Evolutionary conservation across 306 rosid genomes (phyloP), one percentile per base, ranked within the genome.

Genomic region (Cicer pinnatifidum): DNA sequence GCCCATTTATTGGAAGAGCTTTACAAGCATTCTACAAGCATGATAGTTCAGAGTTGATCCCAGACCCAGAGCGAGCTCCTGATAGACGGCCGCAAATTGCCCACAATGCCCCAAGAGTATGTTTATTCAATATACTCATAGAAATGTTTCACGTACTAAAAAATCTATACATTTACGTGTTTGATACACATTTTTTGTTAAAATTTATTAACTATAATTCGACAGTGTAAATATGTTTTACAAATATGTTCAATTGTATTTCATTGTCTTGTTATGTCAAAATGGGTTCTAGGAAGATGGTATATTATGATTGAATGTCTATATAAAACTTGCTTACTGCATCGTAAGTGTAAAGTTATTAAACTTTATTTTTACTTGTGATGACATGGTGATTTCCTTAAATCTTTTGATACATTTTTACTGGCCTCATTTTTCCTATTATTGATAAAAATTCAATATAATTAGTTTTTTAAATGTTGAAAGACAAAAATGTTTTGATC

Each of bases 1-100:
- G 97, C 15, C 99, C 99, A 52, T 94, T 94, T 75, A 88, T 94
- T 12, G 88, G 96, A 63, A 89, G 95, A 90, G 91, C 97, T 33
- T 82, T 94, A 46, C 97, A 89, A 61, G 93, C 93, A 51, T 91
- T 94, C 76, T 88, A 87, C 83, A 91, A 91, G 86, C 99, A 89
- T 52, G 96, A 91, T 68, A 87, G 91, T 84, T 88, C 97, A 60
- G 95, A 89, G 41, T 82, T 94, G 80, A 86, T 89, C 82, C 96
- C 96, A 12, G 90, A 94, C 53, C 95, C 90, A 9, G 97, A 94
- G 46, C 82, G 85, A 88, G 86, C 81, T 80, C 66, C 94, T 53
- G 82, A 86, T 56, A 82, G 88, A 77, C 86, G 85, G 66, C 86
- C 87, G 23, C 97, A 90, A 82, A 84, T 71, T 81, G 83, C 80